Evolutionary conservation across 208 protist genomes (phyloP).

Genomic region (Trypanosoma cruzi): DNA sequence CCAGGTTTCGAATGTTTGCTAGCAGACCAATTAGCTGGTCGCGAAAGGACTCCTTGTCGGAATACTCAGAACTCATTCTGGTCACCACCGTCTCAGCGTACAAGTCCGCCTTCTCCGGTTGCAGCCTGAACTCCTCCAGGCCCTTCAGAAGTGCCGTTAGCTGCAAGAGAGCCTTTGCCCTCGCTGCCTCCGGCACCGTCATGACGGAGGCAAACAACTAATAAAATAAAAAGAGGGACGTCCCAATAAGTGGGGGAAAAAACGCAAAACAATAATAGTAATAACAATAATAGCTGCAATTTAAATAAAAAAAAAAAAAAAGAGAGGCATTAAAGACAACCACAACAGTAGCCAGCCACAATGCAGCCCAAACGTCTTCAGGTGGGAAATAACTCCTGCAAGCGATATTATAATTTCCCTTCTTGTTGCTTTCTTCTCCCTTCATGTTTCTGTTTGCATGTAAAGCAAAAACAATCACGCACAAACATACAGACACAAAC

Average conservation of each 20-base stretch:
- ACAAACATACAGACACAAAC: neutral
- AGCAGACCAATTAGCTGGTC: constrained; percentile 76
- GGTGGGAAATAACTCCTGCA: neutral
- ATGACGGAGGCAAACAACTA: constrained; percentile 5
- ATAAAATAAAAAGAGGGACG: neutral
- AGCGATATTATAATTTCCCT: neutral
- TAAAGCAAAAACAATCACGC: neutral
- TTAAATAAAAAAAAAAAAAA: neutral
- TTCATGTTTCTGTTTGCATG: neutral
- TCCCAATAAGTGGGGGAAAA: neutral
- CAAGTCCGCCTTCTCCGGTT: constrained; percentile 17
- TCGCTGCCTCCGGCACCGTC: constrained; percentile 15
- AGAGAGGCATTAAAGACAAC: neutral
- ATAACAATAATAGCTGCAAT: no score
- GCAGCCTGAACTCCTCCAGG: constrained; percentile 66
- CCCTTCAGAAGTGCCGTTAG: constrained; percentile 43
- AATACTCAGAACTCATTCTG: constrained; percentile 31
- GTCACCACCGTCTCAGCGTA: constrained; percentile 58
- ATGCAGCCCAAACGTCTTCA: neutral
- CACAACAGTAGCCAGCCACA: neutral
- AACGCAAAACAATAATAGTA: neutral
- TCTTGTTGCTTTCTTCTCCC: neutral
- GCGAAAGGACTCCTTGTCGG: constrained; percentile 59
- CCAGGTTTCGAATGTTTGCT: constrained; percentile 74
- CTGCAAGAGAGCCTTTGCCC: constrained; percentile 33